Base-by-base conservation (phyloP, 352 stramenopile genomes). In the Elongisporangium prolatum region DNA sequence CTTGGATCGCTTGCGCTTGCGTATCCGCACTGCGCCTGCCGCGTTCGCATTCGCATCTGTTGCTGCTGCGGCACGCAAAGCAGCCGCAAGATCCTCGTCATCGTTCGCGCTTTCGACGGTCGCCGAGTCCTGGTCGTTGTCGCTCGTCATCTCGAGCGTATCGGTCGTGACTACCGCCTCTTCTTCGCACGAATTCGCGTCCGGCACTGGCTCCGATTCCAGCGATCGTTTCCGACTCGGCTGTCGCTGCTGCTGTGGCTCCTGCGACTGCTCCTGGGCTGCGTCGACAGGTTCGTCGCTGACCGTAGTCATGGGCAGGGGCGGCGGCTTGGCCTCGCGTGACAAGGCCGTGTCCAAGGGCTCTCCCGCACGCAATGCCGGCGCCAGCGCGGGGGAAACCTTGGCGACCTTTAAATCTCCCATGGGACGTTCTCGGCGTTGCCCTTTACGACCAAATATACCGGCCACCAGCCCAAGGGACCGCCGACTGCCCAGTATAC, bases 1-100 rank as follows among this genome's bases (percentile, higher is more conserved):
- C 54, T 80, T 87, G 40, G 59, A 71, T 14, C 77, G 77, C 28
- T 80, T 85, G 47, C 77, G 68, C 52, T 69, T 78, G 24, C 64
- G 64, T 4, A 34, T n/a, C 0, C 4, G 48, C n/a, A 20, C 16
- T n/a, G 40, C 16, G 24, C 21, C 37, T 9, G 51, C 34, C 28
- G 56, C 54, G 49, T 52, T 59, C 0, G 52, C 50, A 21, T 21
- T 21, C n/a, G n/a, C n/a, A n/a, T n/a, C n/a, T 20, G 6, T 60
- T 54, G 40, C 54, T 1, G 28, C 25, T 21, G 50, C 10, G 2
- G 34, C 10, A 44, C 10, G 34, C 4, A 17, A 13, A 1, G 34
- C 34, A 13, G 17, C 48, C 18, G 48, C 21, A 52, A 21, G 18
- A 25, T 25, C 21, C 18, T 25, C 21, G 48, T 52, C 18, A 17